Base-by-base conservation (phyloP, 2,329 filamentous ascomycete genomes). In the Sporothrix humicola region DNA sequence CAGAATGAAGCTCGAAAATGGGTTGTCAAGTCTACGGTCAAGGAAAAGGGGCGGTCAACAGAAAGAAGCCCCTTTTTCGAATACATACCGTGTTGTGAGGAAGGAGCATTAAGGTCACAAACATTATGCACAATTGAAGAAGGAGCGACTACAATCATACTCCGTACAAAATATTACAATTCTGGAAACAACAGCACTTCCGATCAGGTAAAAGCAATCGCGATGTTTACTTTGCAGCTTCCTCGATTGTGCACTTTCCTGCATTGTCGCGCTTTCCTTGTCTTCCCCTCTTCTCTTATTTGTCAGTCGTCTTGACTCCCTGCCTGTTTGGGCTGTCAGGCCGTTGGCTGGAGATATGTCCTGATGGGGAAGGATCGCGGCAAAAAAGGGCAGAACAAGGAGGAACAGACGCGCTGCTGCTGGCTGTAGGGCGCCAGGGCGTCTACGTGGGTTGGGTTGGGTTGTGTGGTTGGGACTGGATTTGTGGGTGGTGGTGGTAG, bases 371-470 rank as follows among this genome's bases (percentile, higher is more conserved):
- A 72, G 59, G 70, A 72, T 66, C 70, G 70, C 70, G 70, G 70
- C 70, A 72, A 72, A 72, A 37, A 20, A 44, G 31, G 17, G 59
- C 59, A 42, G 59, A 42, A 42, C 37, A 65, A 52, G 31, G 26
- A 72, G 70, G 58, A 72, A 72, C 70, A 72, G 70, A 65, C 70
- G 70, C 70, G 70, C 58, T 66, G 70, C 37, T 65, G 59, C 23
- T 10, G 23, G 50, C n/a, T 6, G 54, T 58, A 58, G 54, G 54
- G 54, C 54, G 54, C 31, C n/a, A n/a, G 44, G 58, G 70, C 69
- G 69, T 52, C 56, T 71, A 71, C 69, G 52, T 54, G 52, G 52
- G 52, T 54, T 59, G 63, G 63, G 58, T n/a, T 44, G 31, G 59
- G 31, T 44, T 56, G 54, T 13, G 54, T 56, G n/a, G 20, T 26